These are phyloP conservation scores for Echinochloa phyllopogon DNA, from an alignment of 176 grass and related monocot species.

Conservation along the genomic window DNA sequence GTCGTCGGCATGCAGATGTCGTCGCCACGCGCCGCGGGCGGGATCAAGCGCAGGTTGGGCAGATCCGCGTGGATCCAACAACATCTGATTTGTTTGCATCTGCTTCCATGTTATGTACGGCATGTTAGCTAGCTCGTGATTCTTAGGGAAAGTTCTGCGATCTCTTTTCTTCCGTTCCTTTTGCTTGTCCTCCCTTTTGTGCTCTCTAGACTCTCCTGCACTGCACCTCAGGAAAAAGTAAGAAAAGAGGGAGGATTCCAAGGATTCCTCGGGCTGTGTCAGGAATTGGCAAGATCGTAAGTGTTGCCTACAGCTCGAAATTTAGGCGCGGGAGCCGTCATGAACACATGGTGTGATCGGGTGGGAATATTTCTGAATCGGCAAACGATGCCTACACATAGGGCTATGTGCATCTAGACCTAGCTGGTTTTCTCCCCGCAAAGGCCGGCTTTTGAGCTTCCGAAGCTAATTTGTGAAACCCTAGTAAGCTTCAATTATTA, in stretches of 20 bases:
- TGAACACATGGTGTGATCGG: constrained; percentile 55
- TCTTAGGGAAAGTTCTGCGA: constrained; percentile 7
- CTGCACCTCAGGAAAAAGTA: constrained; percentile 23
- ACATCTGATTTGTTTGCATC: neutral
- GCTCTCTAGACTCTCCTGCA: neutral
- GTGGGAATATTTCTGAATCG: constrained; percentile 55
- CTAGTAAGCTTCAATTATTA: constrained; percentile 32
- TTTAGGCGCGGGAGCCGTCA: constrained; percentile 46
- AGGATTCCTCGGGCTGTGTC: constrained; percentile 43
- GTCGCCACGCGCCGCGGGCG: constrained; percentile 46
- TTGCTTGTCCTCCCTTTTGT: constrained; percentile 29
- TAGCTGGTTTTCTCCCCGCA: constrained; percentile 27
- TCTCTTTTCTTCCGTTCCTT: constrained; percentile 12
- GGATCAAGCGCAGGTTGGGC: constrained; percentile 79
- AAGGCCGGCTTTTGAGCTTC: constrained; percentile 38
- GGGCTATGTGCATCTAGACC: constrained; percentile 41
- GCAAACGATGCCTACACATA: constrained; percentile 41
- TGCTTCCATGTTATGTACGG: constrained; percentile 13
- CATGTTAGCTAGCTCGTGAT: neutral
- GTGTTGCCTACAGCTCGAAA: constrained; percentile 61
- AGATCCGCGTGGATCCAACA: constrained; percentile 47
- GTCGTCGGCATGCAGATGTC: constrained; percentile 74
- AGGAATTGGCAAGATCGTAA: constrained; percentile 43
- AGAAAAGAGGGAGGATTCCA: constrained; percentile 27
- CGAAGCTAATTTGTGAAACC: constrained; percentile 38